Base-by-base conservation (phyloP, 129 eudicot genomes). In the Centella asiatica region DNA sequence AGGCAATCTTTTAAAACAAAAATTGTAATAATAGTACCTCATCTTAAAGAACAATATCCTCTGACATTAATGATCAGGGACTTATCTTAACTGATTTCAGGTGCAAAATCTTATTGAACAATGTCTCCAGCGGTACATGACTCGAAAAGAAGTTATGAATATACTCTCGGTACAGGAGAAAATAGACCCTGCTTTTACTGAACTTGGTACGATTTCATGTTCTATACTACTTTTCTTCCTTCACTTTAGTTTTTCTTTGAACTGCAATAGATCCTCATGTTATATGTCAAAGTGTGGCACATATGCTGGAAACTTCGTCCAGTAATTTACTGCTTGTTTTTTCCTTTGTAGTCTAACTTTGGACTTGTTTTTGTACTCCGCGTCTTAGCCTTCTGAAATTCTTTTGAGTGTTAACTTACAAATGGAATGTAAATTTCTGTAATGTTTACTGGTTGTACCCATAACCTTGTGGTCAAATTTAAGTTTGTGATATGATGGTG, bases 41-140 rank as follows among this genome's bases (percentile, higher is more conserved):
- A n/a, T n/a, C n/a, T n/a, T n/a, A 22, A 26, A 33, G 33, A 26
- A 39, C 4, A 27, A 37, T 32, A 34, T 26, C 28, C 19, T 60
- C 0, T 9, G 27, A 31, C n/a, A 31, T 60, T 60, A n/a, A 6
- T 50, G 24, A 52, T 18, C 4, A 39, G 40, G 44, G 28, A 26
- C 57, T 37, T 6, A 25, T 62, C 44, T 27, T 57, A 15, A 23
- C 31, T 42, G 20, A 57, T 71, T 65, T 42, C 78, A 90, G 98
- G 95, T 87, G 66, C 81, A 90, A 84, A 86, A 84, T 76, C 87
- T 86, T 34, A 82, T 90, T 33, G 98, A 84, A 69, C 78, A 62
- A 45, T 90, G 98, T 67, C 88, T 90, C 22, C 81, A 71, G 44
- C 78, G 67, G 50, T 87, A 90, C 81, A 86, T 90, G 98, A 86